phyloP scores from a whole-genome alignment of 306 rosid species.

The Lathyrus oleraceus region DNA sequence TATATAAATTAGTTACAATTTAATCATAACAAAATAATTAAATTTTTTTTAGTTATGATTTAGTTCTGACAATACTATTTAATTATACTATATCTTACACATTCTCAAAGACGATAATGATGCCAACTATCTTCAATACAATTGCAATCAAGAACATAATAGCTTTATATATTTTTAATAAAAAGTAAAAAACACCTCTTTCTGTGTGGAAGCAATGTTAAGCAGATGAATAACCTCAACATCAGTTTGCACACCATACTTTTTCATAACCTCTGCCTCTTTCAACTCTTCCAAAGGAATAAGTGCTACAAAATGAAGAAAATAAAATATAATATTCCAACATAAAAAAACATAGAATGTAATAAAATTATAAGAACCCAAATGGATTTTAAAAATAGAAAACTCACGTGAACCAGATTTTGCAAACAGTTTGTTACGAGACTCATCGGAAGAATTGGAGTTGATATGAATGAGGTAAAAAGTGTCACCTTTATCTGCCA shows the following conservation, averaged over 20 bases:
- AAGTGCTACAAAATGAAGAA: slow-evolving; percentile 52
- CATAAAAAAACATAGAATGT: not conserved
- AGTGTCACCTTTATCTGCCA: slow-evolving; percentile 84
- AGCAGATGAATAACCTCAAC: slow-evolving; percentile 72
- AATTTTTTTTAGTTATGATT: too few relatives aligned
- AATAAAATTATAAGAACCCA: not conserved
- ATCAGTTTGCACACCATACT: slow-evolving; percentile 58
- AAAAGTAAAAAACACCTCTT: slow-evolving; percentile 47
- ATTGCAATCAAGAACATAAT: too few relatives aligned
- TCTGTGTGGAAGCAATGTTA: slow-evolving; percentile 68
- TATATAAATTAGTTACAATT: too few relatives aligned
- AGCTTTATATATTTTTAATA: too few relatives aligned
- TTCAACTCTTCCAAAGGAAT: slow-evolving; percentile 72
- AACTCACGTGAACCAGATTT: slow-evolving; percentile 76
- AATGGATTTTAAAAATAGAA: not conserved
- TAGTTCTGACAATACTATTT: too few relatives aligned
- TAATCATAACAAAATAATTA: too few relatives aligned
- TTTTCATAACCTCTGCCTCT: slow-evolving; percentile 51
- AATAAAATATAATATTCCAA: slow-evolving; percentile 1
- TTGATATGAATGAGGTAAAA: slow-evolving; percentile 65
- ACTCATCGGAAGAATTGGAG: slow-evolving; percentile 43
- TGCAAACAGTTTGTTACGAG: slow-evolving; percentile 52
- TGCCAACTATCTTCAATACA: too few relatives aligned
- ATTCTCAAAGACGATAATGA: too few relatives aligned
- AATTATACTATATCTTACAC: too few relatives aligned